phyloP scores from a whole-genome alignment of 2,329 filamentous ascomycete genomes.

The Hypoxylon sp. region DNA sequence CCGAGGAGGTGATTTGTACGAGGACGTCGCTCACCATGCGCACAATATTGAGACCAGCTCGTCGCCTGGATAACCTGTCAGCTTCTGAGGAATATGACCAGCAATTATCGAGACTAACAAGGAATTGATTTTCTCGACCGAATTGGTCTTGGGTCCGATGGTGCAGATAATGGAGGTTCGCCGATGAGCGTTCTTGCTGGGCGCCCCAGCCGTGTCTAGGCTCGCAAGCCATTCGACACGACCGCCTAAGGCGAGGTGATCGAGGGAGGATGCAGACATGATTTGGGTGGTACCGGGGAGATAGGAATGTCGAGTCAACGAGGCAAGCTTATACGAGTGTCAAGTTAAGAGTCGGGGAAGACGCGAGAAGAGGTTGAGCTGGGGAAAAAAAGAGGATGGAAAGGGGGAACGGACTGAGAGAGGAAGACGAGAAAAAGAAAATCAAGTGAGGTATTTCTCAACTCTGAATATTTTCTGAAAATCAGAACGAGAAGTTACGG shows the following conservation, averaged over 20 bases:
- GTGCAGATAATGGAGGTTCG: conserved; percentile 99
- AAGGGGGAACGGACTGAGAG: not conserved
- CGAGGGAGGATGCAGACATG: conserved; percentile 78
- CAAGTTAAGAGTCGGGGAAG: conserved; percentile 6
- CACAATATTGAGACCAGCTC: conserved; percentile 95
- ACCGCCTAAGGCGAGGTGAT: conserved; percentile 85
- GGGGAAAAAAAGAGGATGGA: conserved; percentile 2
- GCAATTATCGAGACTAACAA: conserved; percentile 21
- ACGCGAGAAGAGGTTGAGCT: conserved; percentile 5
- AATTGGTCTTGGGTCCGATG: conserved; percentile 99
- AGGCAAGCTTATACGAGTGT: not conserved
- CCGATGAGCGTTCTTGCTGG: conserved; percentile 86
- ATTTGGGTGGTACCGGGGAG: conserved; percentile 39
- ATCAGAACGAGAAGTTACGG: conserved; percentile 39
- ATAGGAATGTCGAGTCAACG: conserved; percentile 12
- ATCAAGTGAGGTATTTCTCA: conserved; percentile 42
- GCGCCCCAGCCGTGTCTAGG: conserved; percentile 91
- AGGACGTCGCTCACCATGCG: conserved; percentile 75
- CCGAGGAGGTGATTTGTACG: not conserved
- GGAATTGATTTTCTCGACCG: conserved; percentile 93
- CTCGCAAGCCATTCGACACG: conserved; percentile 76
- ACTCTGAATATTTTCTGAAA: conserved; percentile 34
- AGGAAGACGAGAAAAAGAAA: conserved; percentile 17
- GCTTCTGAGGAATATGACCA: conserved; percentile 1
- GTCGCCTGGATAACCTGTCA: conserved; percentile 70